A percentile compares a stretch with the other conserved stretches of the same genome.
phyloP scores from a whole-genome alignment of 139 green algal species.

The Chlamydomonas eustigma region DNA sequence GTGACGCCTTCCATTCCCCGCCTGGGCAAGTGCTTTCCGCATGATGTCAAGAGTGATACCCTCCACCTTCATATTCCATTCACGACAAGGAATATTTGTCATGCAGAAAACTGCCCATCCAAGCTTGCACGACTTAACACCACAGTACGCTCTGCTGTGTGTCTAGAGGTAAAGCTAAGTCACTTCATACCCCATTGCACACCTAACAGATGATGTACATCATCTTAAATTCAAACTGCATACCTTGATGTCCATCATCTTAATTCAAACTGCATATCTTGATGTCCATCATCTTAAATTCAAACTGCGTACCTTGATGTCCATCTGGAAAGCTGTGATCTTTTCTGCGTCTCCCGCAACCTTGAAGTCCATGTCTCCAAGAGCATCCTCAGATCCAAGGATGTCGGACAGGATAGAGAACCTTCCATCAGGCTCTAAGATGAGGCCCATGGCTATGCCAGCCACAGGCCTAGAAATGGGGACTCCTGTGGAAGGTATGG shows the following conservation, averaged over 20 bases:
- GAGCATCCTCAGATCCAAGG: slow-evolving; percentile 86
- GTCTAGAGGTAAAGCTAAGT: too few species aligned
- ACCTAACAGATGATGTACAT: too few species aligned
- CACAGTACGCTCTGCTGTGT: too few species aligned
- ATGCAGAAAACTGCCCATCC: too few species aligned
- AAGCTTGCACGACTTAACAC: too few species aligned
- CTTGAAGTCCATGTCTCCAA: slow-evolving; percentile 99
- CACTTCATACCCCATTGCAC: too few species aligned
- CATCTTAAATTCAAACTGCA: too few species aligned
- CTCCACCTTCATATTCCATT: slow-evolving; percentile 56
- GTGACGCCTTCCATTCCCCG: slow-evolving; percentile 53
- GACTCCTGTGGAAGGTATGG: slow-evolving; percentile 67
- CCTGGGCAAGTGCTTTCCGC: slow-evolving; percentile 71
- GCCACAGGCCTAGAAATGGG: slow-evolving; percentile 80
- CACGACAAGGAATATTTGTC: too few species aligned
- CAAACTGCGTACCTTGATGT: slow-evolving; percentile 80
- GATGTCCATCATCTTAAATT: slow-evolving; percentile 80
- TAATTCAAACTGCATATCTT: slow-evolving; percentile 36
- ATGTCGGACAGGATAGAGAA: slow-evolving; percentile 91
- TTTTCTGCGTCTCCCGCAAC: slow-evolving; percentile 51
- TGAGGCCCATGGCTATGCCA: slow-evolving; percentile 96
- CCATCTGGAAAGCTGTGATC: slow-evolving; percentile 96
- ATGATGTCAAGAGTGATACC: slow-evolving; percentile 92
- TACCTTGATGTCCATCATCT: too few species aligned
- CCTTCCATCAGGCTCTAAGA: slow-evolving; percentile 66